Conservation (phyloP, 495 filamentous ascomycete genomes). For the Xylaria palmicola region DNA sequence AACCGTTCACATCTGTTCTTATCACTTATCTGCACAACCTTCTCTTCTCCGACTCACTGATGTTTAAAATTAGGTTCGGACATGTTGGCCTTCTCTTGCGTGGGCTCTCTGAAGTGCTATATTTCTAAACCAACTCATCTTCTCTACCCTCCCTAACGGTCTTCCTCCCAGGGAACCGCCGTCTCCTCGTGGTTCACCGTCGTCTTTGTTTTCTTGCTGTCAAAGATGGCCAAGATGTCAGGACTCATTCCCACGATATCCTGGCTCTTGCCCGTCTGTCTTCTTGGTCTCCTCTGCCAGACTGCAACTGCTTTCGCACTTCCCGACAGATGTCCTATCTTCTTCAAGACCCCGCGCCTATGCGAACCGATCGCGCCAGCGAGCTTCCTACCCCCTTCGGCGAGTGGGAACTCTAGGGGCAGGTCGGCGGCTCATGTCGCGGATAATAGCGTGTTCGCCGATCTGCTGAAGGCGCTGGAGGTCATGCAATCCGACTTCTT, state of each 20-base stretch:
- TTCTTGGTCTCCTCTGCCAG: too few species aligned
- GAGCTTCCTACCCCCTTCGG: conserved; percentile 24
- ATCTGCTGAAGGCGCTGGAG: conserved; percentile 60
- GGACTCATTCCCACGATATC: neutral
- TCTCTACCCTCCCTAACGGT: too few species aligned
- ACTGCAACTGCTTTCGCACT: neutral
- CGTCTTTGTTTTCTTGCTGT: neutral
- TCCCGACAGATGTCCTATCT: conserved; percentile 23
- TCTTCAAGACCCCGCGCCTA: conserved; percentile 17
- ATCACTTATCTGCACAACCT: too few species aligned
- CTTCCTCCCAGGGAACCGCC: neutral
- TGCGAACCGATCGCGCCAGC: conserved; percentile 28
- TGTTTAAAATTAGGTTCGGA: neutral
- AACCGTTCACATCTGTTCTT: too few species aligned
- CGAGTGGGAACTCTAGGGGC: neutral
- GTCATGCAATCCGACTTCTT: conserved; percentile 81
- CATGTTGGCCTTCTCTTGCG: neutral
- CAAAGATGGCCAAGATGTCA: neutral
- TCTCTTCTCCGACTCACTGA: too few species aligned
- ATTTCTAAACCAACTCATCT: neutral
- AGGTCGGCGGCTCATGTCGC: conserved; percentile 4
- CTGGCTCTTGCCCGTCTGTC: neutral
- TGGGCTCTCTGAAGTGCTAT: neutral
- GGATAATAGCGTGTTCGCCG: conserved; percentile 32
- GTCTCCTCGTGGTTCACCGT: neutral